Evolutionary conservation across 2,329 filamentous ascomycete species (phyloP).

Genomic region (Grosmannia huntii): DNA sequence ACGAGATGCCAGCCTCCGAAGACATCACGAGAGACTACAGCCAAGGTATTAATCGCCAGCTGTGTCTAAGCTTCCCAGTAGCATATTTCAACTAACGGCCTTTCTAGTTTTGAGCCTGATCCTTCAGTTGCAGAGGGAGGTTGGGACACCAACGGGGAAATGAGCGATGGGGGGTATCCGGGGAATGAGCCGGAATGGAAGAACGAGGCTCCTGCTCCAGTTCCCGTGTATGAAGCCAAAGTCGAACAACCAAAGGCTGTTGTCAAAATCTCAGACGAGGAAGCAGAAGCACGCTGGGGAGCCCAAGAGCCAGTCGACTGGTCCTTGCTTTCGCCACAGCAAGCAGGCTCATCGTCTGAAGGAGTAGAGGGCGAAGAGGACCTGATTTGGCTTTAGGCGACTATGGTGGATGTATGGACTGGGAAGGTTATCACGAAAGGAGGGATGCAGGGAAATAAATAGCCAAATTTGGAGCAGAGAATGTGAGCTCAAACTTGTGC

Average conservation of each 20-base stretch:
- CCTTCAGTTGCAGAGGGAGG: conserved; percentile 10
- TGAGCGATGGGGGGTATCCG: conserved; percentile 17
- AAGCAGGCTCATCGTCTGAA: background rate
- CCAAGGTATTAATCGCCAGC: background rate
- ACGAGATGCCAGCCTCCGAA: conserved; percentile 16
- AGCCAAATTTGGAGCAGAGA: background rate
- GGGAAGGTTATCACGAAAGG: background rate
- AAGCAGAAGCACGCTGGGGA: background rate
- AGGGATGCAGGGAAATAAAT: background rate
- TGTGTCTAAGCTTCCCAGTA: background rate
- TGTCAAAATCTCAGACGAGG: background rate
- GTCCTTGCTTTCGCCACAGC: background rate
- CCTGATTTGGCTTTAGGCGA: background rate
- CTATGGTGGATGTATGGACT: background rate
- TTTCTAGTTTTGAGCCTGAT: conserved; percentile 1
- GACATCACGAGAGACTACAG: conserved; percentile 3
- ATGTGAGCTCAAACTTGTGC: background rate
- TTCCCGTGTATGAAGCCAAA: background rate
- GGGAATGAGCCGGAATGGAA: background rate
- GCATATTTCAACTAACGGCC: background rate
- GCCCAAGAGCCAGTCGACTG: background rate
- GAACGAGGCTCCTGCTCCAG: background rate
- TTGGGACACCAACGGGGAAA: conserved; percentile 20
- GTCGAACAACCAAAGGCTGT: background rate
- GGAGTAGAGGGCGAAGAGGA: background rate